Percentiles rank a stretch among this genome's conserved stretches.
Conservation (phyloP, 352 stramenopile species). For the Phytopythium sindhum region DNA sequence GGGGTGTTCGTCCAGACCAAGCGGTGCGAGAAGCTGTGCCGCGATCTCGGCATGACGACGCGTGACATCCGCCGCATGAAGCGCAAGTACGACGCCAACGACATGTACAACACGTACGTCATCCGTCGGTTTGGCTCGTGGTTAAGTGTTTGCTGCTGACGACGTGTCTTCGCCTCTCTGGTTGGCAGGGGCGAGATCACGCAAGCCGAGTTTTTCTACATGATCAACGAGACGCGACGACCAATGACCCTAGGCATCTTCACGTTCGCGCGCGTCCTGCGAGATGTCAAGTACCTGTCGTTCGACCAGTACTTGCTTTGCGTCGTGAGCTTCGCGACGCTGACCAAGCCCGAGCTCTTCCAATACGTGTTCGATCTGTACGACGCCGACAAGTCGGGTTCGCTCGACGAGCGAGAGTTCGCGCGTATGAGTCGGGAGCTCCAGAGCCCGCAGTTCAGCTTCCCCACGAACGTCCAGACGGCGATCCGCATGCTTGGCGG, state of each 20-base stretch:
- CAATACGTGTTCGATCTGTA: conserved; percentile 74
- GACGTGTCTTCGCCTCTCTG: neutral
- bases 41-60: conserved; percentile 40
- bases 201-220: conserved; percentile 72
- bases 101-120: conserved; percentile 74
- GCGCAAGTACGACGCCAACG: conserved; percentile 64
- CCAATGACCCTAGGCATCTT: conserved; percentile 57
- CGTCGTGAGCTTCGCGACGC: conserved; percentile 48
- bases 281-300: conserved; percentile 50
- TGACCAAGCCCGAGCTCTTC: conserved; percentile 66
- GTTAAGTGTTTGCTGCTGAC: neutral
- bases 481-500: conserved; percentile 53
- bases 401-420: conserved; percentile 62
- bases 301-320: conserved; percentile 67
- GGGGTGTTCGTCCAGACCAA: conserved; percentile 53
- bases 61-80: conserved; percentile 66
- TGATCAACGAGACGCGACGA: conserved; percentile 57
- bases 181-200: conserved; percentile 58
- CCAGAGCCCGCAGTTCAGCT: conserved; percentile 63
- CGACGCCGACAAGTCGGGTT: conserved; percentile 49
- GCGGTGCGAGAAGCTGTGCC: conserved; percentile 49
- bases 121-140: neutral
- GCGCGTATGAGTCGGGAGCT: conserved; percentile 59
- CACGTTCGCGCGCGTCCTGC: conserved; percentile 30
- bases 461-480: conserved; percentile 55